A percentile compares a stretch with the other conserved stretches of the same genome.
These are phyloP conservation scores for Penicillium bovifimosum DNA, from an alignment of 495 filamentous ascomycete species.

Conservation along the genomic window DNA sequence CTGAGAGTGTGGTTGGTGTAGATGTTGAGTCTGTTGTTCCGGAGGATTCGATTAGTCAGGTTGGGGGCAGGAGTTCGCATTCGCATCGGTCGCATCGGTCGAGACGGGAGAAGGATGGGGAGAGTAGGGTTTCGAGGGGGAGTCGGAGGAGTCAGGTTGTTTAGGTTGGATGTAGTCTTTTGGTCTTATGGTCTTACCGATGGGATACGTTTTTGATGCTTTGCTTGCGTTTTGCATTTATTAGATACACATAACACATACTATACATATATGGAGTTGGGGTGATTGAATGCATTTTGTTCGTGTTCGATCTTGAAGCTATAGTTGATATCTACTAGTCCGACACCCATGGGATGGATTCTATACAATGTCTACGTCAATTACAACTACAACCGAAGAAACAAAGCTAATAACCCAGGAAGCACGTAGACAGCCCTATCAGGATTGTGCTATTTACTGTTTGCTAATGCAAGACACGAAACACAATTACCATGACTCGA, in stretches of 20 bases:
- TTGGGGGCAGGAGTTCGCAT: conserved; percentile 16
- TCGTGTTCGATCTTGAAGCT: neutral
- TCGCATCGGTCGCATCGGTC: conserved; percentile 21
- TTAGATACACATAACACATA: conserved; percentile 4
- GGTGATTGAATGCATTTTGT: conserved; percentile 3
- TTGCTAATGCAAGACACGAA: conserved; percentile 13
- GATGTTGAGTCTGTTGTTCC: conserved; percentile 33
- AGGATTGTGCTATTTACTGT: conserved; percentile 24
- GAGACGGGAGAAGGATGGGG: conserved; percentile 23
- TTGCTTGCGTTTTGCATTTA: conserved; percentile 5
- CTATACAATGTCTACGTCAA: neutral
- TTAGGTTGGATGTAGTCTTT: conserved; percentile 2
- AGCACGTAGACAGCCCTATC: conserved; percentile 21
- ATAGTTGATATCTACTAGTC: neutral
- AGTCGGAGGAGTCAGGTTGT: conserved; percentile 36
- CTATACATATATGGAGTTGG: conserved; percentile 6
- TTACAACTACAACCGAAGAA: neutral
- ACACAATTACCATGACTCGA: neutral
- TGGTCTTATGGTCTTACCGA: neutral
- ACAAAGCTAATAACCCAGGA: neutral
- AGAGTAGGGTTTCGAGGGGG: conserved; percentile 48
- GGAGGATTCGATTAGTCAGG: conserved; percentile 37
- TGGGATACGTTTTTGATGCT: neutral
- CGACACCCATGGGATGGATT: too few relatives aligned
- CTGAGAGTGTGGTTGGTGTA: conserved; percentile 40